A percentile compares a stretch with the other conserved stretches of the same genome.
Evolutionary conservation across 2,329 filamentous ascomycete genomes (phyloP).

Genomic region (Pleochaeta shiraiana): DNA sequence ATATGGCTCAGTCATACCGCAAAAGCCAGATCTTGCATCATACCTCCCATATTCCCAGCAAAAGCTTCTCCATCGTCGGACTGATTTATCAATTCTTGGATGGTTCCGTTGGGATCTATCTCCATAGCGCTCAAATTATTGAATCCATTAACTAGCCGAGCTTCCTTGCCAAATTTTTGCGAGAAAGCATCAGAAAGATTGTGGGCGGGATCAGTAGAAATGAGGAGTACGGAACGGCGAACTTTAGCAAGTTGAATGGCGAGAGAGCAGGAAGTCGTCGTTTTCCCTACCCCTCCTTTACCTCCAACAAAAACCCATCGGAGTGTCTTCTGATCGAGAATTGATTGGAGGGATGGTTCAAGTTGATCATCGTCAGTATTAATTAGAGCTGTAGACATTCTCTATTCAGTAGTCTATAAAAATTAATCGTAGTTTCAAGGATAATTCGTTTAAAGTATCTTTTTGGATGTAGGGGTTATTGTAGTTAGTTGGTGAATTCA

Average conservation of each 20-base stretch:
- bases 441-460: no score
- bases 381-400: constrained; percentile 25
- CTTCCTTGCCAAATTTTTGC: constrained; percentile 99
- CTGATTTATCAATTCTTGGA: constrained; percentile 73
- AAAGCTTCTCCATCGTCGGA: constrained; percentile 56
- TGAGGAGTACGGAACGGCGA: constrained; percentile 87
- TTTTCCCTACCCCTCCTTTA: constrained; percentile 97
- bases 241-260: constrained; percentile 94
- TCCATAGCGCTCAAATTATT: constrained; percentile 95
- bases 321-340: constrained; percentile 84
- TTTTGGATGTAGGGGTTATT: no score
- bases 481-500: no score
- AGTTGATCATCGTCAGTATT: constrained; percentile 50
- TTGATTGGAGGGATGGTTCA: constrained; percentile 82
- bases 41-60: constrained; percentile 70
- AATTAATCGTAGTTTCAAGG: no score
- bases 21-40: constrained; percentile 98
- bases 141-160: constrained; percentile 76
- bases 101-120: constrained; percentile 94
- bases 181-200: constrained; percentile 96
- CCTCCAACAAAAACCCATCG: constrained; percentile 99
- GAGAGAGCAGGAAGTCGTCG: constrained; percentile 95
- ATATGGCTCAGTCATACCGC: no score
- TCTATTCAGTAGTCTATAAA: no score
- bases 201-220: constrained; percentile 95